A percentile compares a stretch with the other conserved stretches of the same genome.
Evolutionary conservation across 345 rosid genomes (phyloP).

Genomic region (Barbarea vulgaris): DNA sequence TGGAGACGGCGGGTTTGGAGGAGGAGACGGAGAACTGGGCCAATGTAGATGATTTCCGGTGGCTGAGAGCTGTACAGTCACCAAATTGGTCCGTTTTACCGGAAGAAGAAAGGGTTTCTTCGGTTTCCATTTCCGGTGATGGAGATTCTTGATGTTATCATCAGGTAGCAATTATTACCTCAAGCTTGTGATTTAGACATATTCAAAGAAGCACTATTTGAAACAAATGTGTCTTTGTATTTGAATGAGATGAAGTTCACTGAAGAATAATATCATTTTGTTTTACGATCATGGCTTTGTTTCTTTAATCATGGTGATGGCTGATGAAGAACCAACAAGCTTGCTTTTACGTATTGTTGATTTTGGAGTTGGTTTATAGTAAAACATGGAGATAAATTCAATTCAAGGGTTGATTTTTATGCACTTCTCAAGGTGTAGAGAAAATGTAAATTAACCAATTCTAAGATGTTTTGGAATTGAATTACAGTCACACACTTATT

Average conservation of each 20-base stretch:
- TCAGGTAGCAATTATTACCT: conserved; percentile 7
- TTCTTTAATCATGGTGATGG: no score
- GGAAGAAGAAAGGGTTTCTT: conserved; percentile 52
- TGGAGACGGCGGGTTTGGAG: conserved; percentile 58
- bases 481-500: neutral
- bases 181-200: neutral
- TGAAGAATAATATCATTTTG: neutral
- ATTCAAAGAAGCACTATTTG: neutral
- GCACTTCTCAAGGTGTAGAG: neutral
- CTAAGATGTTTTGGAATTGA: neutral
- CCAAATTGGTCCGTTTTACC: conserved; percentile 85
- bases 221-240: neutral
- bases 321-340: no score
- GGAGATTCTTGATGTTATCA: conserved; percentile 21
- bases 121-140: conserved; percentile 38
- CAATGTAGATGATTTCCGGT: conserved; percentile 87
- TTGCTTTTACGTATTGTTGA: no score
- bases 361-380: neutral
- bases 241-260: neutral
- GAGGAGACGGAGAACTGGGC: conserved; percentile 73
- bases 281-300: neutral
- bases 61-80: conserved; percentile 79
- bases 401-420: neutral
- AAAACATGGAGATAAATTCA: neutral
- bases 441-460: neutral